Evolutionary conservation across 768 basidiomycete species (phyloP).

Genomic region (Boletus coccyginus): DNA sequence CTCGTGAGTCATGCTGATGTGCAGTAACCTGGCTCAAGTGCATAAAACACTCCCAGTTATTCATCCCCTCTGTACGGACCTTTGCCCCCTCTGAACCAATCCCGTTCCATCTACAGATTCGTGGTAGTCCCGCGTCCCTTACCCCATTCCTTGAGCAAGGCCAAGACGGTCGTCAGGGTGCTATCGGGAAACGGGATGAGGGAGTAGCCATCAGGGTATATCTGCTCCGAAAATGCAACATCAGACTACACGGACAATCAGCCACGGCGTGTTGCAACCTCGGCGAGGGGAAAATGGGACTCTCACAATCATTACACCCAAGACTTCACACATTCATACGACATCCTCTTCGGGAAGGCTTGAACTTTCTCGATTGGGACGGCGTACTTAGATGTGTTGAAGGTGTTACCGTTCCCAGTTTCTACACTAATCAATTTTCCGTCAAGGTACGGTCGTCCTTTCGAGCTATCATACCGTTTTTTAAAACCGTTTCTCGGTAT

Average conservation of each 20-base stretch:
- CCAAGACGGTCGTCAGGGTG: not conserved
- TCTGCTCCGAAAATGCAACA: slow-evolving; percentile 48
- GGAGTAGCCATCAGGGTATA: slow-evolving; percentile 43
- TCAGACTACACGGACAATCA: slow-evolving; percentile 30
- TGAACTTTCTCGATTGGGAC: slow-evolving; percentile 58
- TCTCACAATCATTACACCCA: slow-evolving; percentile 39
- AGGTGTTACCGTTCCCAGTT: slow-evolving; percentile 44
- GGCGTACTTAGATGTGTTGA: slow-evolving; percentile 44
- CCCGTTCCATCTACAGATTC: slow-evolving; percentile 64
- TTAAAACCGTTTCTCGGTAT: not conserved
- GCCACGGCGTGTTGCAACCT: slow-evolving; percentile 25
- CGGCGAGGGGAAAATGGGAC: slow-evolving; percentile 48
- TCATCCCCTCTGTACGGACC: slow-evolving; percentile 54
- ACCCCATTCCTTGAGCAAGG: slow-evolving; percentile 40
- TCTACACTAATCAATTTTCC: slow-evolving; percentile 42
- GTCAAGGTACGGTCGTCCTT: slow-evolving; percentile 44
- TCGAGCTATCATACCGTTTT: not conserved
- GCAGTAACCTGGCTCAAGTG: not conserved
- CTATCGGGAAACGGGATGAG: slow-evolving; percentile 2
- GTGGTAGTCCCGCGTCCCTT: slow-evolving; percentile 44
- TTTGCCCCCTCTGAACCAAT: slow-evolving; percentile 56
- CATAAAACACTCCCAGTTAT: slow-evolving; percentile 40
- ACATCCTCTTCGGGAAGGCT: slow-evolving; percentile 21
- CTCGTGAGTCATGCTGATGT: slow-evolving; percentile 42
- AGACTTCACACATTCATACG: slow-evolving; percentile 2